A percentile compares a stretch with the other conserved stretches of the same genome.
Evolutionary conservation across 78 protist species (phyloP).

Genomic region (Speleostelium caveatum): DNA sequence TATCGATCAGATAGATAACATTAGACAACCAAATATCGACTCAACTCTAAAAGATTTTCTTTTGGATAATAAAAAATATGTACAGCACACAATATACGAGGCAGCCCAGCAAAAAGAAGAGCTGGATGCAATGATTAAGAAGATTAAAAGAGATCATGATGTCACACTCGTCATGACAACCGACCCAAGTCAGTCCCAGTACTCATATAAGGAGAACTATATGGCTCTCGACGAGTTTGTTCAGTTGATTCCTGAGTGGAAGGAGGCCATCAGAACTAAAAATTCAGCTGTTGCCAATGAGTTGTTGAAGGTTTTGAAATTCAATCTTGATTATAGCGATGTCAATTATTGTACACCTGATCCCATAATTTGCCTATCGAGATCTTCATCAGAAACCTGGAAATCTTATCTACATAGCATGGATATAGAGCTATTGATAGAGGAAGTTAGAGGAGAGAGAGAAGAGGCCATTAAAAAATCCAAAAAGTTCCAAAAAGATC

Average conservation of each 20-base stretch:
- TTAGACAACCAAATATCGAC: constrained; percentile 36
- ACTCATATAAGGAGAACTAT: constrained; percentile 36
- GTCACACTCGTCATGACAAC: constrained; percentile 6
- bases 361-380: constrained; percentile 29
- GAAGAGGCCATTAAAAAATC: neutral
- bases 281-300: neutral
- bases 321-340: constrained; percentile 17
- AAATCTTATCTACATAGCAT: constrained; percentile 1
- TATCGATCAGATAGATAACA: constrained; percentile 43
- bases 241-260: neutral
- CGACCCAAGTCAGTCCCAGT: constrained; percentile 2
- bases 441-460: neutral
- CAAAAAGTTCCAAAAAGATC: constrained; percentile 2
- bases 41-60: constrained; percentile 47
- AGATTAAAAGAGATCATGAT: constrained; percentile 15
- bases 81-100: neutral
- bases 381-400: constrained; percentile 61
- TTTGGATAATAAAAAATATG: constrained; percentile 31
- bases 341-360: constrained; percentile 42
- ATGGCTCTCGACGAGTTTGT: constrained; percentile 11
- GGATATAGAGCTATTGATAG: neutral
- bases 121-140: constrained; percentile 6
- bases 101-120: constrained; percentile 24
- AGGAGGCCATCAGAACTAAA: neutral
- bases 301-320: neutral